A percentile compares a stretch with the other conserved stretches of the same genome.
These are phyloP conservation scores for Adenanthera pavonina DNA, from an alignment of 306 rosid species.

Conservation along the genomic window DNA sequence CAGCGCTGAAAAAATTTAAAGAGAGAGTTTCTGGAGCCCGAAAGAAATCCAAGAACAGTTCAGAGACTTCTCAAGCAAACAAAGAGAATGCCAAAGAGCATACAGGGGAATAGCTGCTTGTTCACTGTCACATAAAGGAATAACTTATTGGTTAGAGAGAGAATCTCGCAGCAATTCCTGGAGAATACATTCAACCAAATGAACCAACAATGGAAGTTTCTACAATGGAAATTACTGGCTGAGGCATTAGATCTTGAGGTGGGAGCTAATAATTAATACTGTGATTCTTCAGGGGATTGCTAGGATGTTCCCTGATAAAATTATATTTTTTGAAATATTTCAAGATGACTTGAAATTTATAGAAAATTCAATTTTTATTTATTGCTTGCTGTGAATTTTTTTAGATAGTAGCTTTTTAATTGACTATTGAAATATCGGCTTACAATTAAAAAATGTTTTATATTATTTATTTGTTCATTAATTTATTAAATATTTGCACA, in stretches of 20 bases:
- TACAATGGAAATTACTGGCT: neutral
- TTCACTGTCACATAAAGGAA: conserved; percentile 8
- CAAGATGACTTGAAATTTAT: too few species aligned
- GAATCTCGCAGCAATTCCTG: neutral
- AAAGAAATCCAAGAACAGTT: conserved; percentile 53
- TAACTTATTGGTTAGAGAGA: conserved; percentile 11
- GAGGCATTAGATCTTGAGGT: conserved; percentile 1
- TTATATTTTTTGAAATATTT: too few species aligned
- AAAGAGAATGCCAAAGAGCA: conserved; percentile 31
- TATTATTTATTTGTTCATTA: too few species aligned
- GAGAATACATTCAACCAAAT: conserved; percentile 15
- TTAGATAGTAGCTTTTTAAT: too few species aligned
- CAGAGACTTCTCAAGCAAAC: conserved; percentile 42
- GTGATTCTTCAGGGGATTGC: neutral
- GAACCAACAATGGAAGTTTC: conserved; percentile 7
- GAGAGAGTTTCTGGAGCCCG: conserved; percentile 56
- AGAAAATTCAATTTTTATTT: too few species aligned
- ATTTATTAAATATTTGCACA: too few species aligned
- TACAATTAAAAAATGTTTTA: too few species aligned
- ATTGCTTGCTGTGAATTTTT: too few species aligned
- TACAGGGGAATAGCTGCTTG: conserved; percentile 31
- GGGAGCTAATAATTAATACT: neutral
- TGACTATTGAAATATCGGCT: too few species aligned
- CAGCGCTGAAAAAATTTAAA: conserved; percentile 74
- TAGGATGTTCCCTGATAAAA: neutral